Conservation (phyloP, 352 stramenopile species). For the Phytopythium kandeliae region DNA sequence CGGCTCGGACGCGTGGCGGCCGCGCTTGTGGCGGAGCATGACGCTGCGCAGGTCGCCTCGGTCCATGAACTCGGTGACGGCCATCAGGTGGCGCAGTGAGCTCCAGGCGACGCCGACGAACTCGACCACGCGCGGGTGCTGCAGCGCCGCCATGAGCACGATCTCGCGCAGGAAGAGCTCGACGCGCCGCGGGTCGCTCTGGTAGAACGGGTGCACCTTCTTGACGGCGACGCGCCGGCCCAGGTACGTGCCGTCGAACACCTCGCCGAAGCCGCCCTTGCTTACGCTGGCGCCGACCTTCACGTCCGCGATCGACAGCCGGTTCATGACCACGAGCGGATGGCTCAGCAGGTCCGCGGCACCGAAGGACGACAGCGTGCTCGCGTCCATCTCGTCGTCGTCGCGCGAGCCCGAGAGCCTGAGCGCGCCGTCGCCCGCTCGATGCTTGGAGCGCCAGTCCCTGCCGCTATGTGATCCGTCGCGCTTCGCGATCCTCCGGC, state of each 20-base stretch:
- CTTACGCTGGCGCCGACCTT: constrained; percentile 26
- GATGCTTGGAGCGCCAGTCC: neutral
- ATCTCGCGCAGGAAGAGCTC: constrained; percentile 37
- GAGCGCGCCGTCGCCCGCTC: neutral
- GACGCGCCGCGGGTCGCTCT: constrained; percentile 29
- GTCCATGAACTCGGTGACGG: constrained; percentile 45
- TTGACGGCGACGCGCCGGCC: constrained; percentile 32
- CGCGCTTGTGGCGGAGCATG: too few relatives aligned
- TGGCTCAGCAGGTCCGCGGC: constrained; percentile 26
- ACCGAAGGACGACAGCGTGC: constrained; percentile 1
- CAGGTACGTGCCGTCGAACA: constrained; percentile 27
- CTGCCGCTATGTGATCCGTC: neutral
- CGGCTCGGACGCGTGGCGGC: too few relatives aligned
- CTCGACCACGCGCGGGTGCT: constrained; percentile 34
- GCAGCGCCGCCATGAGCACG: constrained; percentile 28
- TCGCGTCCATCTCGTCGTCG: constrained; percentile 3
- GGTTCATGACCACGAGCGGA: constrained; percentile 24
- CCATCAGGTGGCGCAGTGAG: constrained; percentile 32
- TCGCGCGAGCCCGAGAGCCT: neutral
- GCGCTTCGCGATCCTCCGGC: neutral
- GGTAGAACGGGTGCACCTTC: constrained; percentile 21
- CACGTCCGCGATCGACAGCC: constrained; percentile 31
- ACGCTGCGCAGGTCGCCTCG: constrained; percentile 26
- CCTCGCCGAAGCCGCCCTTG: constrained; percentile 28
- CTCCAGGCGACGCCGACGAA: constrained; percentile 43